A percentile compares a stretch with the other conserved stretches of the same genome.
These are phyloP conservation scores for Leptographium wingfieldii DNA, from an alignment of 2,329 filamentous ascomycete species.

Conservation along the genomic window DNA sequence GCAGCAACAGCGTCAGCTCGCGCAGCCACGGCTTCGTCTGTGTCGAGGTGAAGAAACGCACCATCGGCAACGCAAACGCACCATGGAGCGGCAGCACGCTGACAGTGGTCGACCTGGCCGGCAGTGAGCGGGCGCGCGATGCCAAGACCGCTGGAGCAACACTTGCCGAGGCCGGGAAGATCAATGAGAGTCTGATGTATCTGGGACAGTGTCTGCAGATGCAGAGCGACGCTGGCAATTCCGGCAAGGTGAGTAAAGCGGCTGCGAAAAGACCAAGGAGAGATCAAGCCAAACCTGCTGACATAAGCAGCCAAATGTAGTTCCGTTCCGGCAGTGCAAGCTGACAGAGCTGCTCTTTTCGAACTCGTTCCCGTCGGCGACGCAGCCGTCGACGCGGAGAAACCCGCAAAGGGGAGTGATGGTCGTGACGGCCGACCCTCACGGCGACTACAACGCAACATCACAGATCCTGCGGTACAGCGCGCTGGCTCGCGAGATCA, in stretches of 20 bases:
- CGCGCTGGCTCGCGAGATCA: slow-evolving; percentile 82
- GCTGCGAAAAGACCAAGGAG: no score
- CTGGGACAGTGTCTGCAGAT: slow-evolving; percentile 93
- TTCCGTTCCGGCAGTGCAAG: slow-evolving; percentile 74
- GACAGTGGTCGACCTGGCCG: slow-evolving; percentile 84
- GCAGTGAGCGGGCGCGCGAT: slow-evolving; percentile 83
- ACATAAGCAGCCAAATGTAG: slow-evolving; percentile 47
- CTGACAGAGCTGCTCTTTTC: slow-evolving; percentile 75
- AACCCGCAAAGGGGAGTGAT: slow-evolving; percentile 82
- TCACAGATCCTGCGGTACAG: slow-evolving; percentile 93
- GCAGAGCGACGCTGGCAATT: slow-evolving; percentile 67
- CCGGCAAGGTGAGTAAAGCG: slow-evolving; percentile 46
- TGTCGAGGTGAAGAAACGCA: slow-evolving; percentile 81
- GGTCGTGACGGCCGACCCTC: slow-evolving; percentile 88
- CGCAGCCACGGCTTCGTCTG: slow-evolving; percentile 94
- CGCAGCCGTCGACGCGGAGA: slow-evolving; percentile 29
- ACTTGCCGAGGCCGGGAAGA: slow-evolving; percentile 90
- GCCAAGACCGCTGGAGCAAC: slow-evolving; percentile 91
- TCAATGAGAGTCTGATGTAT: slow-evolving; percentile 98
- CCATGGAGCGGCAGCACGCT: slow-evolving; percentile 65
- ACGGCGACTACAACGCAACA: slow-evolving; percentile 92
- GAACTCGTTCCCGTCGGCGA: slow-evolving; percentile 65
- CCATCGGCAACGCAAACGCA: background rate
- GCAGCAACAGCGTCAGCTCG: slow-evolving; percentile 84
- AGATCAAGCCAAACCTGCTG: background rate